These are phyloP conservation scores for Jaminaea rosea DNA, from an alignment of 1,284 basidiomycete genomes.

Conservation along the genomic window DNA sequence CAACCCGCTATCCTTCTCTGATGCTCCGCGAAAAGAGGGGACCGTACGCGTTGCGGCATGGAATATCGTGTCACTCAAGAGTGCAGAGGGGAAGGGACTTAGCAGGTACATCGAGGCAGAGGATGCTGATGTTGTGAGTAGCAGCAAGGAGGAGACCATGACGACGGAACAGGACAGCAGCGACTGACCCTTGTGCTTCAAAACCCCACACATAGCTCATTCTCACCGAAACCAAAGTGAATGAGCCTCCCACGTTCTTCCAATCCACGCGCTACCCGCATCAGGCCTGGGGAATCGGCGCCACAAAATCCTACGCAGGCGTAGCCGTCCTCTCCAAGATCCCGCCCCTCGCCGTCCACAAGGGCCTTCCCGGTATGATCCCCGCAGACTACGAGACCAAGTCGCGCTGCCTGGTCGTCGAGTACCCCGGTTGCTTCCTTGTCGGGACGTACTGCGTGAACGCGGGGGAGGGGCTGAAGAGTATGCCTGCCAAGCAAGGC, in stretches of 20 bases:
- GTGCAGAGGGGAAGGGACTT: slow-evolving; percentile 34
- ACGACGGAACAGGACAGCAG: no score
- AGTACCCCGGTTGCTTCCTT: slow-evolving; percentile 64
- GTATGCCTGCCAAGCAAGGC: slow-evolving; percentile 16
- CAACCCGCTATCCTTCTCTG: neutral
- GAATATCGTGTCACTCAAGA: slow-evolving; percentile 42
- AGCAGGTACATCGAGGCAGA: slow-evolving; percentile 41
- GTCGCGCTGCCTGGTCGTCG: slow-evolving; percentile 57
- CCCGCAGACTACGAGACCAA: slow-evolving; percentile 21
- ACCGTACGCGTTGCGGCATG: slow-evolving; percentile 26
- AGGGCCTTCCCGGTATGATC: slow-evolving; percentile 54
- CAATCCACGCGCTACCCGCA: slow-evolving; percentile 35
- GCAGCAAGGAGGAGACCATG: no score
- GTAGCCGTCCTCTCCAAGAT: slow-evolving; percentile 71
- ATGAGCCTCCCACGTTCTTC: slow-evolving; percentile 22
- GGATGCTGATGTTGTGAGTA: slow-evolving; percentile 40
- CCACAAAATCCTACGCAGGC: slow-evolving; percentile 55
- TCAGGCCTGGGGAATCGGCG: slow-evolving; percentile 43
- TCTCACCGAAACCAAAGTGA: slow-evolving; percentile 40
- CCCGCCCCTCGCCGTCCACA: slow-evolving; percentile 56
- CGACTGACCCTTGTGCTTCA: no score
- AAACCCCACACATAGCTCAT: no score
- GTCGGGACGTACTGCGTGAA: slow-evolving; percentile 82
- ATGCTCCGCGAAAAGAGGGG: neutral
- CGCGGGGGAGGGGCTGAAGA: slow-evolving; percentile 67